Base-by-base conservation (phyloP, 257 asterid species). In the Solanum okadae region DNA sequence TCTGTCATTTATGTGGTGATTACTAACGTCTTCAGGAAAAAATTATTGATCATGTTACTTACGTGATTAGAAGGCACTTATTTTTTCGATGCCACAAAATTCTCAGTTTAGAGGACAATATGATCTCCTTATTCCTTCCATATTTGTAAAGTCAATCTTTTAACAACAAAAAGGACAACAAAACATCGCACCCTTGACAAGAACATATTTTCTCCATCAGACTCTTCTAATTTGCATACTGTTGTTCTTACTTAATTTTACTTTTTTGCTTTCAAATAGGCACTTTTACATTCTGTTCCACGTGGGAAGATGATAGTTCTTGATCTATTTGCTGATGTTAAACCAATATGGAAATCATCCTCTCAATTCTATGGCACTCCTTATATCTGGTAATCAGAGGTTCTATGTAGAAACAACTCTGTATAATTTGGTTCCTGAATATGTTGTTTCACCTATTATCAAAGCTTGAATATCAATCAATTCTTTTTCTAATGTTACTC, bases 261-360 rank as follows among this genome's bases (percentile, higher is more conserved):
- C 35, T 27, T 44, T 42, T 40, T 27, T 79, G 34, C 85, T 79
- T 75, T 89, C 72, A 90, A 87, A 87, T 96, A 97, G 99, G 99
- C 99, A 88, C 98, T 97, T 92, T 90, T 97, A 78, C 99, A 97
- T 92, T 97, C 99, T 84, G 99, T 97, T 92, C 99, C 99, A 83
- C 92, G 90, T 87, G 99, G 99, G 92, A 96, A 95, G 95, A 97
- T 97, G 99, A 94, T 97, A 88, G 99, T 97, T 89, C 98, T 97
- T 63, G 99, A 97, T 94, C 96, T 97, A 87, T 97, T 97, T 92
- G 99, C 99, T 86, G 99, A 97, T 88, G 99, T 93, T 91, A 95
- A 95, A 89, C 99, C 99, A 87, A 87, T 97, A 83, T 97, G 99
- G 99, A 95, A 93, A 87, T 92, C 96, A 34, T 97, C 99, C 34